phyloP scores from a whole-genome alignment of 345 rosid species.

The Angophora floribunda region DNA sequence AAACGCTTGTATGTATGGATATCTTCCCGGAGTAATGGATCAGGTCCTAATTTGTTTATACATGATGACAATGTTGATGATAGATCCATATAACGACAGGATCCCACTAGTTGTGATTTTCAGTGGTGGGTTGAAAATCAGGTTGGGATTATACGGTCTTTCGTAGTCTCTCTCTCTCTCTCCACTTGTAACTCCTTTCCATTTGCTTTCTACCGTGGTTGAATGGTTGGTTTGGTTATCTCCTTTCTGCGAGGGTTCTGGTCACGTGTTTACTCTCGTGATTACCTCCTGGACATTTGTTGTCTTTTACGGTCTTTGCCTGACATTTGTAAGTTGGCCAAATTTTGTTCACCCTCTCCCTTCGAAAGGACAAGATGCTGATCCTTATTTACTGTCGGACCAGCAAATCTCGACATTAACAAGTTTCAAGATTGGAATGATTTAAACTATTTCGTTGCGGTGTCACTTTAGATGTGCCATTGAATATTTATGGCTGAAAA shows the following conservation, averaged over 20 bases:
- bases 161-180: background rate
- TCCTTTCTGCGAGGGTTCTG: background rate
- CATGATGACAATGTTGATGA: background rate
- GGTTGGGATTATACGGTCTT: background rate
- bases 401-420: background rate
- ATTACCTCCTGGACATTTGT: background rate
- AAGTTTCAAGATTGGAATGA: background rate
- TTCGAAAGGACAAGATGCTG: background rate
- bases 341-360: background rate
- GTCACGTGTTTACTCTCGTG: background rate
- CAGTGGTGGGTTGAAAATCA: background rate
- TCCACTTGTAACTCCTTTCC: background rate
- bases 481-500: background rate
- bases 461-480: background rate
- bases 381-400: background rate
- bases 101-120: background rate
- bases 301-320: background rate
- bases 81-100: background rate
- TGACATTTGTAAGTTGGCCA: background rate
- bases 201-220: background rate
- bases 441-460: background rate
- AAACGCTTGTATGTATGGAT: background rate
- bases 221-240: background rate
- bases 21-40: background rate
- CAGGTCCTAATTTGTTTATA: background rate